Evolutionary conservation across 345 rosid species (phyloP).

Genomic region (Melastoma malabathricum): DNA sequence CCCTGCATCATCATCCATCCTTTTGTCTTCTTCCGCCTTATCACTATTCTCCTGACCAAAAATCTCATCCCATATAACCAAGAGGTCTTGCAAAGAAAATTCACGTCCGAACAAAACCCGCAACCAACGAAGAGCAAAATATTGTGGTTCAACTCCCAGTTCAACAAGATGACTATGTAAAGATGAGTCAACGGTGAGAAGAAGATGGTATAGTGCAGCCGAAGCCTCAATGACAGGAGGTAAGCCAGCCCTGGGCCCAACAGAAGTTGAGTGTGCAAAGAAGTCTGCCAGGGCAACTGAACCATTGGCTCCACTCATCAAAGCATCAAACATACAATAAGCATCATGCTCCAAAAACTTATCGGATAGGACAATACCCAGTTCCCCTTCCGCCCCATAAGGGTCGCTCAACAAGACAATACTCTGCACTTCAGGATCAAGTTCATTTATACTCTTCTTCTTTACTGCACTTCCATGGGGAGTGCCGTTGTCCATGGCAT

Average conservation of each 20-base stretch:
- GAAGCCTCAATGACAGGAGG: conserved; percentile 91
- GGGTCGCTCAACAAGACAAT: conserved; percentile 66
- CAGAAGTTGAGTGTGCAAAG: conserved; percentile 41
- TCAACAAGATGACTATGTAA: conserved; percentile 82
- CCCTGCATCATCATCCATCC: conserved; percentile 15
- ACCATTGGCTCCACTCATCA: conserved; percentile 70
- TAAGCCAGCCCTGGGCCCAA: conserved; percentile 45
- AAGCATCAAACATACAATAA: conserved; percentile 90
- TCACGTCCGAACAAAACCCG: conserved; percentile 92
- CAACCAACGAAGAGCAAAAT: conserved; percentile 92
- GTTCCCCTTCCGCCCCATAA: conserved; percentile 97
- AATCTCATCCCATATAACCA: conserved; percentile 87
- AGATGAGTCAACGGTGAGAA: conserved; percentile 67
- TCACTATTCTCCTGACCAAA: conserved; percentile 51
- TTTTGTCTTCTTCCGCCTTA: conserved; percentile 9
- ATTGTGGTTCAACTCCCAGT: conserved; percentile 95
- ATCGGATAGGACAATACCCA: conserved; percentile 87
- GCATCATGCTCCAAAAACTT: conserved; percentile 98
- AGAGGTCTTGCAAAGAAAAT: conserved; percentile 57
- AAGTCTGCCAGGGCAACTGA: conserved; percentile 80
- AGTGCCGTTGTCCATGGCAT: conserved; percentile 39
- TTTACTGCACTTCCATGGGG: conserved; percentile 36
- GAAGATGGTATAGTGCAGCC: conserved; percentile 61
- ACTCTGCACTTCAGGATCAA: conserved; percentile 69
- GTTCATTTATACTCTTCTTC: conserved; percentile 52